Evolutionary conservation across 2,329 filamentous ascomycete species (phyloP).

Genomic region (Paecilomyces formosus): DNA sequence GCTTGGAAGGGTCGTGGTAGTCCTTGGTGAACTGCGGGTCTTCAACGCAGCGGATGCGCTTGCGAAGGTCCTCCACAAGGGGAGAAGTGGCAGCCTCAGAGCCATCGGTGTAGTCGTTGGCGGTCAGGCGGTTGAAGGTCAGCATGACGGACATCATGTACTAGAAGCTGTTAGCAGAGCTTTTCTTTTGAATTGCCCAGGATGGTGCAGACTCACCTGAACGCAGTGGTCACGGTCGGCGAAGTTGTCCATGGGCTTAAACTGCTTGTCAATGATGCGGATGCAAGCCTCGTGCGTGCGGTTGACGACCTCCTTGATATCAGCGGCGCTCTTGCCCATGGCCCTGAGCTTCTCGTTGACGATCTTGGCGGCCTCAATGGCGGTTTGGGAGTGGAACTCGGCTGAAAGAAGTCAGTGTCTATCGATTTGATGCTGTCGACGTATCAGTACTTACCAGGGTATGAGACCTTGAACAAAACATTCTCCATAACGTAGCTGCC

Average conservation of each 20-base stretch:
- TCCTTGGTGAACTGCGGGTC: constrained; percentile 90
- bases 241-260: constrained; percentile 99
- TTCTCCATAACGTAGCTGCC: constrained; percentile 99
- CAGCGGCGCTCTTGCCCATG: constrained; percentile 81
- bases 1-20: constrained; percentile 89
- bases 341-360: constrained; percentile 76
- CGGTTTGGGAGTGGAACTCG: constrained; percentile 98
- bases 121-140: constrained; percentile 85
- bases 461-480: constrained; percentile 98
- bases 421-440: too few species aligned
- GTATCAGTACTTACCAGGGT: constrained; percentile 61
- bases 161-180: constrained; percentile 23
- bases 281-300: constrained; percentile 97
- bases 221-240: constrained; percentile 99
- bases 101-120: constrained; percentile 88
- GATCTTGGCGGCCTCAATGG: constrained; percentile 87
- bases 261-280: constrained; percentile 99
- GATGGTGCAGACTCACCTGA: constrained; percentile 49
- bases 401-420: constrained; percentile 38
- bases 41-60: constrained; percentile 94
- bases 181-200: not conserved
- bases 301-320: constrained; percentile 90
- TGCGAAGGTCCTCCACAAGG: constrained; percentile 81
- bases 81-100: constrained; percentile 84
- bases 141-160: constrained; percentile 99